These are phyloP conservation scores for Geotrichum histeridarum DNA, from an alignment of 1,139 yeast genomes.

Conservation along the genomic window DNA sequence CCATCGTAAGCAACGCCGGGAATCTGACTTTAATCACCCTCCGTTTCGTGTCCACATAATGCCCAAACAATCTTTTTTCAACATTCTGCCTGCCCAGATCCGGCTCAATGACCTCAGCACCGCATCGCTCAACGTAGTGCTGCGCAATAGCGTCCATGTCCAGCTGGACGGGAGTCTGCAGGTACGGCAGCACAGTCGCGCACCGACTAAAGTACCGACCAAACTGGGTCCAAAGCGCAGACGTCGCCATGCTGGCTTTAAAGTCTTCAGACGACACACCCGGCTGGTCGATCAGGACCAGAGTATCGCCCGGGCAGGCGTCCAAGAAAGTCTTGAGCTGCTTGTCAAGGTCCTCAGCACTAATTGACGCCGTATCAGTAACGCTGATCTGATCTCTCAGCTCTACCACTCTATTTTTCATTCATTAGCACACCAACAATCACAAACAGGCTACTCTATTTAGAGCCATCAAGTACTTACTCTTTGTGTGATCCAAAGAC, in stretches of 20 bases:
- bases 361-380: conserved; percentile 32
- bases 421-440: background rate
- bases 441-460: background rate
- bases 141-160: conserved; percentile 48
- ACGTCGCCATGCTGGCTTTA: conserved; percentile 24
- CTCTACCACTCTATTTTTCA: conserved; percentile 26
- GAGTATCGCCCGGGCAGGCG: conserved; percentile 65
- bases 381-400: conserved; percentile 27
- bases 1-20: conserved; percentile 18
- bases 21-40: conserved; percentile 56
- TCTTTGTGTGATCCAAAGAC: conserved; percentile 28
- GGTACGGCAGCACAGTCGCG: conserved; percentile 60
- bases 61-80: conserved; percentile 39
- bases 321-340: conserved; percentile 47
- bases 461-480: conserved; percentile 24
- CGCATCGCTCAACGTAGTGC: conserved; percentile 32
- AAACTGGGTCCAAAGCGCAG: conserved; percentile 48
- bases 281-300: conserved; percentile 63
- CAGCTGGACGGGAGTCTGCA: conserved; percentile 46
- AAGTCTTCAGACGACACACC: conserved; percentile 61
- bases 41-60: conserved; percentile 55
- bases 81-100: conserved; percentile 4
- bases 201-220: conserved; percentile 53
- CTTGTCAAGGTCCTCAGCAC: conserved; percentile 36
- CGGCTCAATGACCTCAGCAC: conserved; percentile 29